Evolutionary conservation across 805 yeast genomes (phyloP), one percentile per base, ranked within the genome.

Genomic region (Sugiyamaella marilandica): DNA sequence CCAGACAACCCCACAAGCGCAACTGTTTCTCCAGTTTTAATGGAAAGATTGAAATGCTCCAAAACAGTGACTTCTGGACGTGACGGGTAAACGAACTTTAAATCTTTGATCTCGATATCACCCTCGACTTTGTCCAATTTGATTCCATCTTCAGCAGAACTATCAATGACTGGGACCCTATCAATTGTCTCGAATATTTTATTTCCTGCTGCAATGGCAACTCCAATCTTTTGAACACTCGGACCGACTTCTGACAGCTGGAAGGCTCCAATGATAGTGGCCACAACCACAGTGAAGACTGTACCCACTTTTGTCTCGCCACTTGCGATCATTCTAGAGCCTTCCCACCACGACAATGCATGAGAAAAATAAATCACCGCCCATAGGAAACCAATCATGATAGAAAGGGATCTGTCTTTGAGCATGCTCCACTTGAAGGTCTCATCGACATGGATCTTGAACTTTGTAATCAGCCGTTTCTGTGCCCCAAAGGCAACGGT

Each of bases 1-100:
- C 98, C 98, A 1, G 95, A 85, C 2, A 96, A 94, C 1, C 98
- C 98, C 11, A 91, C 98, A 57, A 91, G 80, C 10, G 97, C 97
- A 29, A 90, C 95, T 58, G 89, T 89, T 62, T 83, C 70, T 7
- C 97, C 97, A 2, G 95, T 88, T 5, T 92, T 90, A 34, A 92
- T 83, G 1, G 81, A 78, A 61, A 91, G 86, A 2, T 82, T 72
- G 32, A 90, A 88, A 65, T 90, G 82, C 18, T 79, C 76, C 60
- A 91, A 74, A 55, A 92, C 92, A 47, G 88, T 85, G 57, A 96
- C 79, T 52, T 87, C 90, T 2, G 95, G 90, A 2, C 75, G 69
- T 35, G 74, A 70, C 59, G 87, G 94, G 68, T 91, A 91, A 2
- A 95, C 90, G 72, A 91, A 91, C 1, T 87, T 78, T 37, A 91